Conservation (phyloP, 805 yeast species). For the Saccharomycopsis guyanensis region DNA sequence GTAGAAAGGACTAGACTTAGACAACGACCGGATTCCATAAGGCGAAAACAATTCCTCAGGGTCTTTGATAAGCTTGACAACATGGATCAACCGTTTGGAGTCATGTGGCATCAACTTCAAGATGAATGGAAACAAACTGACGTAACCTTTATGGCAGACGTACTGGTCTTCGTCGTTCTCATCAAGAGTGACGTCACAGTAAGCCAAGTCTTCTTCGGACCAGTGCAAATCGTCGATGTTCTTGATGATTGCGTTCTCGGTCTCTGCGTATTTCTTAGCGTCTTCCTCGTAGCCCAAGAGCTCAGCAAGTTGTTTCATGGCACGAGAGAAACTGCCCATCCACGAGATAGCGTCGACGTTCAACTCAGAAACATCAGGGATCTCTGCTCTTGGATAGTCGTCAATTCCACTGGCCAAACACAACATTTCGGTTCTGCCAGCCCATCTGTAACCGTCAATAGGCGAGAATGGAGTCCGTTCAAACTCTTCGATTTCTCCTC, state of each 20-base stretch:
- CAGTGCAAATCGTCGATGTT: slow-evolving; percentile 77
- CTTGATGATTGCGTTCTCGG: slow-evolving; percentile 47
- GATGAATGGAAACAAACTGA: slow-evolving; percentile 78
- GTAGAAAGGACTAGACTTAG: slow-evolving; percentile 56
- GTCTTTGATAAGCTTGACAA: slow-evolving; percentile 55
- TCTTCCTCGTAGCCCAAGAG: slow-evolving; percentile 55
- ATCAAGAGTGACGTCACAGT: slow-evolving; percentile 79
- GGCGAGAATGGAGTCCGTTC: slow-evolving; percentile 46
- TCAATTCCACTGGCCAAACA: slow-evolving; percentile 92
- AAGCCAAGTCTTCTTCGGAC: slow-evolving; percentile 56
- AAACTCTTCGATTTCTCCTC: slow-evolving; percentile 65
- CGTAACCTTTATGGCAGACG: slow-evolving; percentile 88
- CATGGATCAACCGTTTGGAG: slow-evolving; percentile 29
- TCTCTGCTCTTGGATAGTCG: slow-evolving; percentile 83
- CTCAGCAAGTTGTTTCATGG: slow-evolving; percentile 68
- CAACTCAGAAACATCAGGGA: slow-evolving; percentile 81
- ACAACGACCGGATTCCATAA: slow-evolving; percentile 75
- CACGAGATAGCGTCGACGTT: slow-evolving; percentile 86
- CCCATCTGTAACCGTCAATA: slow-evolving; percentile 74
- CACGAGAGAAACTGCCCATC: slow-evolving; percentile 88
- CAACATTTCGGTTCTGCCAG: slow-evolving; percentile 79
- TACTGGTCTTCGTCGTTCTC: slow-evolving; percentile 58
- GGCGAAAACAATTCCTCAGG: slow-evolving; percentile 70
- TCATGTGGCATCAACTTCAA: slow-evolving; percentile 53
- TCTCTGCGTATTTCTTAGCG: slow-evolving; percentile 40